These are phyloP conservation scores for Fraxinus platypoda DNA, from an alignment of 305 asterid species.

Conservation along the genomic window DNA sequence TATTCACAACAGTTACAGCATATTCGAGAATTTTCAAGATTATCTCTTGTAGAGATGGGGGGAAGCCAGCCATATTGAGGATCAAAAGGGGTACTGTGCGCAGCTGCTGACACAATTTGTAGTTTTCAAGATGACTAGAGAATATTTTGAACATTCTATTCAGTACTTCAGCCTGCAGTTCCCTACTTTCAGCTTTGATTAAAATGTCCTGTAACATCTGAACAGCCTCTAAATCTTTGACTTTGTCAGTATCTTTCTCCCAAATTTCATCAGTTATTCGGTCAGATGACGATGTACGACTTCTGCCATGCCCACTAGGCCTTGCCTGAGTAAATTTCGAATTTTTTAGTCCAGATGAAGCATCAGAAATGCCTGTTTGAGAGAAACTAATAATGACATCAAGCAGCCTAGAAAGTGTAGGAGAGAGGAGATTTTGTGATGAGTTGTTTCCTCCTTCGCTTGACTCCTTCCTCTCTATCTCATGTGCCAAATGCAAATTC, in stretches of 20 bases:
- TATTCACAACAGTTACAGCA: constrained; percentile 94
- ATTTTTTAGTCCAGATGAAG: constrained; percentile 39
- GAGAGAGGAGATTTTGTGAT: constrained; percentile 66
- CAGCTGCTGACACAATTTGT: constrained; percentile 88
- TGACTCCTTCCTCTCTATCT: constrained; percentile 32
- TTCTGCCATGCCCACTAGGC: constrained; percentile 64
- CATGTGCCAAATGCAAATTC: constrained; percentile 36
- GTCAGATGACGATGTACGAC: constrained; percentile 74
- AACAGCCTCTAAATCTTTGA: constrained; percentile 95
- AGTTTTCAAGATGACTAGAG: constrained; percentile 94
- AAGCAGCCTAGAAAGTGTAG: constrained; percentile 85
- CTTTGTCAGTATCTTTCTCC: constrained; percentile 90
- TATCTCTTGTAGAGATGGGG: constrained; percentile 80
- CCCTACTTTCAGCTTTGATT: constrained; percentile 85
- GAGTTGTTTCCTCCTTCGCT: constrained; percentile 41
- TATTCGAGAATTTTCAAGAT: constrained; percentile 97
- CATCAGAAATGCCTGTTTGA: constrained; percentile 70
- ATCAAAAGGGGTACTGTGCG: constrained; percentile 95
- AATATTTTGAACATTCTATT: constrained; percentile 93
- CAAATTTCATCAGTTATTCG: constrained; percentile 62
- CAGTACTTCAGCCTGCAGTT: constrained; percentile 89
- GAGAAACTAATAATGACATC: constrained; percentile 83
- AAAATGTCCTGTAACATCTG: constrained; percentile 95
- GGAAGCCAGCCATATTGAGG: constrained; percentile 95
- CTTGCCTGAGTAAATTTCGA: constrained; percentile 57